Conservation (phyloP, 352 stramenopile species). For the Phytophthora pisi region DNA sequence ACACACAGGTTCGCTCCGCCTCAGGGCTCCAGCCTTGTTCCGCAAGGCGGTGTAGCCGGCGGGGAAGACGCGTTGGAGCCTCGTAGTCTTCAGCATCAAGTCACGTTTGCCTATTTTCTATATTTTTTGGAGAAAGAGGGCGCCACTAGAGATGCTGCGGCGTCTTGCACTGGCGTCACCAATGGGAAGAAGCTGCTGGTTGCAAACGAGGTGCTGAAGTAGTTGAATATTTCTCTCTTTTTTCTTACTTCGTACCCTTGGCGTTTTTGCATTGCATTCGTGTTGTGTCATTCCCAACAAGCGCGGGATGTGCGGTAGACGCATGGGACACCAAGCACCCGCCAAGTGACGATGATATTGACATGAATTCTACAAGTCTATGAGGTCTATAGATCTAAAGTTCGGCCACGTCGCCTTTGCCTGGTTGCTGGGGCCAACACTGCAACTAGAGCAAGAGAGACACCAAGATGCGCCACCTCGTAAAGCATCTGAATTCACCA, state of each 20-base stretch:
- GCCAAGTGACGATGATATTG: neutral
- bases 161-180: slow-evolving; percentile 24
- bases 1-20: slow-evolving; percentile 20
- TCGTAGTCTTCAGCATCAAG: slow-evolving; percentile 45
- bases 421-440: slow-evolving; percentile 16
- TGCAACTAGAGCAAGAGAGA: slow-evolving; percentile 38
- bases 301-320: neutral
- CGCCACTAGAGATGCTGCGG: slow-evolving; percentile 18
- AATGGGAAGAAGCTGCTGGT: slow-evolving; percentile 39
- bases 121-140: slow-evolving; percentile 47
- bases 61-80: slow-evolving; percentile 32
- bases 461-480: slow-evolving; percentile 60
- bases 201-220: slow-evolving; percentile 43
- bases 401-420: neutral
- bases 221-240: slow-evolving; percentile 50
- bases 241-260: slow-evolving; percentile 28
- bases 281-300: neutral
- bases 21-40: neutral
- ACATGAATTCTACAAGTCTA: neutral
- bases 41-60: slow-evolving; percentile 1
- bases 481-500: slow-evolving; percentile 67
- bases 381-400: slow-evolving; percentile 18
- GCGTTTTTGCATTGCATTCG: neutral
- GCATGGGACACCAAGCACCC: neutral
- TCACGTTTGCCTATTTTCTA: slow-evolving; percentile 56